Evolutionary conservation across 495 filamentous ascomycete species (phyloP), one percentile per base, ranked within the genome.

Genomic region (Lindgomyces ingoldianus): DNA sequence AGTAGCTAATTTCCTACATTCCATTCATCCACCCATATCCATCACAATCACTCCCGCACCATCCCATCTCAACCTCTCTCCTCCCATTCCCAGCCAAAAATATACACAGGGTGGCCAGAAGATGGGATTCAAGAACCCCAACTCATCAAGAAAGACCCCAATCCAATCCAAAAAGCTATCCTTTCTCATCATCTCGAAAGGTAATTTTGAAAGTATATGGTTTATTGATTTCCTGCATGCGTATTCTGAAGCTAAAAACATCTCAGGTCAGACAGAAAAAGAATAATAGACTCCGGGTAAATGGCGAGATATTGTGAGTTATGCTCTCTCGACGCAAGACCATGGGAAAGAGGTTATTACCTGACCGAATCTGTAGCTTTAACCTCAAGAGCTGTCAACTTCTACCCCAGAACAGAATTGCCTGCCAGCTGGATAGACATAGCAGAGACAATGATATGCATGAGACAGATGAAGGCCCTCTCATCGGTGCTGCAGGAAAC

Each of bases 401-500:
- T 22, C 21, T 8, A 25, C 36, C 25, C 25, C 22, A 16, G 14
- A 33, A 14, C 21, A 49, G 18, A 49, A 3, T 4, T 25, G 6
- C 6, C 16, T 25, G 18, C 46, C 27, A 25, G 21, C 21, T 19
- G 27, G 9, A 49, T 19, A 49, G 46, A 49, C 46, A 24, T 19
- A 49, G 46, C 46, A 25, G 46, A 48, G 57, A 30, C 46, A 19
- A n/a, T n/a, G n/a, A n/a, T n/a, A n/a, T n/a, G n/a, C n/a, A n/a
- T n/a, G n/a, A n/a, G n/a, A n/a, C n/a, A 36, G 54, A 33, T 39
- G 48, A 45, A 50, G 39, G 57, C 58, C 71, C 60, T 65, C 73
- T 73, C 73, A 59, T 75, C 63, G 73, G 73, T 75, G 62, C 67
- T 72, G 66, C 65, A 60, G 55, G 64, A 58, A 49, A 22, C 14